These are phyloP conservation scores for Carex parvula DNA, from an alignment of 176 grass and related monocot genomes.

Conservation along the genomic window DNA sequence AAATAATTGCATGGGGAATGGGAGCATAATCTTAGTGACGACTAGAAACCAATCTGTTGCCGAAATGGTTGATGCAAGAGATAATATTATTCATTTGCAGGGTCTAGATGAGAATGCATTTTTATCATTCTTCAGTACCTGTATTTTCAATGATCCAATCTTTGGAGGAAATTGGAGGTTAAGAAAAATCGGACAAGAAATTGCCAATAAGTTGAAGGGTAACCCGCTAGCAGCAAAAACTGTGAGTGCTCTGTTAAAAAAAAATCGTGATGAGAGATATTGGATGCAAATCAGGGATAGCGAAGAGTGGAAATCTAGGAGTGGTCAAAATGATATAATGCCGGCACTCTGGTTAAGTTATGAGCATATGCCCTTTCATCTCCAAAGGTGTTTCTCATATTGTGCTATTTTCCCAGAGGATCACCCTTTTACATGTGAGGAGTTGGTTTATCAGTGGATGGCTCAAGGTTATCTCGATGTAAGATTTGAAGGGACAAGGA, in stretches of 20 bases:
- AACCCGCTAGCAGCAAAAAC: background rate
- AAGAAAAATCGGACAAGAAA: background rate
- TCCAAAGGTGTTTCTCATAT: slow-evolving; percentile 27
- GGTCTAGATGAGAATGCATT: slow-evolving; percentile 17
- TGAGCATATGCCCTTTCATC: slow-evolving; percentile 6
- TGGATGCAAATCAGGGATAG: slow-evolving; percentile 1
- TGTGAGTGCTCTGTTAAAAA: background rate
- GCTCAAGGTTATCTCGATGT: slow-evolving; percentile 35
- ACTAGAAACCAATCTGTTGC: slow-evolving; percentile 13
- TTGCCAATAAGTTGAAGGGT: background rate
- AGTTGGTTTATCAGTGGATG: slow-evolving; percentile 39
- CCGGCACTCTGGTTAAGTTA: slow-evolving; percentile 32
- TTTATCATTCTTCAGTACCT: slow-evolving; percentile 25
- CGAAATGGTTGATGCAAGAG: slow-evolving; percentile 20
- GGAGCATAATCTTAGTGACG: slow-evolving; percentile 26
- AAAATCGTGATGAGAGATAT: background rate
- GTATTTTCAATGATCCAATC: slow-evolving; percentile 29
- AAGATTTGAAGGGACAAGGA: background rate
- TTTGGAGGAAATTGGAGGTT: background rate
- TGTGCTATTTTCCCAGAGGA: too few relatives aligned
- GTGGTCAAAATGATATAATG: slow-evolving; percentile 14
- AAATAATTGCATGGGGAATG: background rate
- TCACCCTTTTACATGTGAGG: background rate
- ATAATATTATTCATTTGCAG: background rate
- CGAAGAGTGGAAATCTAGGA: slow-evolving; percentile 17